Evolutionary conservation across 2,329 filamentous ascomycete species (phyloP).

Genomic region (Claviceps sp.): DNA sequence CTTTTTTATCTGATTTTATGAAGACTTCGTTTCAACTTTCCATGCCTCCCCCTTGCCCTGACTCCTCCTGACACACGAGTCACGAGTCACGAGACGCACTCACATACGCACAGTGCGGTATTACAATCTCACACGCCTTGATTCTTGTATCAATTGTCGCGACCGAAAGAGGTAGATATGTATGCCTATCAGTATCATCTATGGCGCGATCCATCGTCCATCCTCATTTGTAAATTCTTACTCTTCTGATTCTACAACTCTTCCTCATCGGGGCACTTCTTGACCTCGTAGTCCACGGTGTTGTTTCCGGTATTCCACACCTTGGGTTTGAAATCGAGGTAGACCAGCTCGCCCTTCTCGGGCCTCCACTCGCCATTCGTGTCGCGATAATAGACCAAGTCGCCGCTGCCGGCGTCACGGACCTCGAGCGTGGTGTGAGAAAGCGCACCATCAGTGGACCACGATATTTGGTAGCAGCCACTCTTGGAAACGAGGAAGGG

Average conservation of each 20-base stretch:
- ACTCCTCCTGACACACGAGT: too few species aligned
- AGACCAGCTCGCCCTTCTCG: conserved; percentile 30
- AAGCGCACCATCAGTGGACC: conserved; percentile 23
- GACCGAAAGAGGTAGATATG: too few species aligned
- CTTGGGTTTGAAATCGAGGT: conserved; percentile 33
- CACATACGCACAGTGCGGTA: too few species aligned
- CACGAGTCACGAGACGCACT: too few species aligned
- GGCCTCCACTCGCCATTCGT: conserved; percentile 31
- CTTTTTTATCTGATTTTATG: too few species aligned
- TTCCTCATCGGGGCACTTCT: conserved; percentile 4
- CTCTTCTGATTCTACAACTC: not conserved
- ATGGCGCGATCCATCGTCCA: too few species aligned
- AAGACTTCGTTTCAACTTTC: too few species aligned
- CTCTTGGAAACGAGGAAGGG: conserved; percentile 25
- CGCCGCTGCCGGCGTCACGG: conserved; percentile 21
- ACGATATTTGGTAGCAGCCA: conserved; percentile 27
- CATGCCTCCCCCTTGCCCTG: too few species aligned
- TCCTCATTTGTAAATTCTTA: not conserved
- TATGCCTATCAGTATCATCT: too few species aligned
- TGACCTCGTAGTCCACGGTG: conserved; percentile 29
- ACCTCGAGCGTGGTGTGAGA: conserved; percentile 27
- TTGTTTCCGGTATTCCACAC: conserved; percentile 28
- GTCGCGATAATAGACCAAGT: conserved; percentile 31
- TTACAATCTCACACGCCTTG: too few species aligned
- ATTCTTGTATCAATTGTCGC: too few species aligned